A percentile compares a stretch with the other conserved stretches of the same genome.
phyloP scores from a whole-genome alignment of 2,329 filamentous ascomycete species.

The Clarireedia homoeocarpa region DNA sequence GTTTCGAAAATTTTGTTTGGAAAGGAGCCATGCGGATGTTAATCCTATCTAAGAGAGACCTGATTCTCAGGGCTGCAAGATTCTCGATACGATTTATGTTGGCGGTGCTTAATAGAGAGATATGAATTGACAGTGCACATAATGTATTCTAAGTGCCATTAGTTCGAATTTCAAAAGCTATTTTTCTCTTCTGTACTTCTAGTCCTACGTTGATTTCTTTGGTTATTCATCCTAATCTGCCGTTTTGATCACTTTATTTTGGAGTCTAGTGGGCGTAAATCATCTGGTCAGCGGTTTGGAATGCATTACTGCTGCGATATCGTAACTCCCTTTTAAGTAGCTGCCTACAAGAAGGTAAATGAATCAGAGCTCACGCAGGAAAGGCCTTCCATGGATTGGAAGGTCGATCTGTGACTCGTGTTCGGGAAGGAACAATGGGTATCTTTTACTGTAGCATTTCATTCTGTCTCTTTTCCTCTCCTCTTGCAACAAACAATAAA shows the following conservation, averaged over 20 bases:
- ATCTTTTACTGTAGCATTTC: neutral
- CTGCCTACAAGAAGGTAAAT: too few species aligned
- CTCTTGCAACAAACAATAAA: conserved; percentile 3
- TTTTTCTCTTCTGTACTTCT: neutral
- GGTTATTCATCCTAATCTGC: too few species aligned
- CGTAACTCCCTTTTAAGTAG: too few species aligned
- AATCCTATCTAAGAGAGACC: conserved; percentile 12
- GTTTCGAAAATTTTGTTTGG: too few species aligned
- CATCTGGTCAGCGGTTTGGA: too few species aligned
- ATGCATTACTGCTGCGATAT: too few species aligned
- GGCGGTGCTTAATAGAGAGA: neutral
- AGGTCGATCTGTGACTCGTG: too few species aligned
- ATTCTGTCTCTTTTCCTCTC: neutral
- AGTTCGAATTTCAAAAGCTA: too few species aligned
- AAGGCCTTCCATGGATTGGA: too few species aligned
- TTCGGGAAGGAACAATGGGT: conserved; percentile 2
- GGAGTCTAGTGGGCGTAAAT: too few species aligned
- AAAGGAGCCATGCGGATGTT: conserved; percentile 12
- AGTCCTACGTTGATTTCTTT: neutral
- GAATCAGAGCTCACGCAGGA: too few species aligned
- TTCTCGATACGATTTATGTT: neutral
- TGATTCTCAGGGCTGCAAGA: neutral
- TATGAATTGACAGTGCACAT: conserved; percentile 14
- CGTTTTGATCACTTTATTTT: too few species aligned
- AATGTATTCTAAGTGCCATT: conserved; percentile 2